Evolutionary conservation across 306 rosid species (phyloP).

Genomic region (Sechiopsis laciniata): DNA sequence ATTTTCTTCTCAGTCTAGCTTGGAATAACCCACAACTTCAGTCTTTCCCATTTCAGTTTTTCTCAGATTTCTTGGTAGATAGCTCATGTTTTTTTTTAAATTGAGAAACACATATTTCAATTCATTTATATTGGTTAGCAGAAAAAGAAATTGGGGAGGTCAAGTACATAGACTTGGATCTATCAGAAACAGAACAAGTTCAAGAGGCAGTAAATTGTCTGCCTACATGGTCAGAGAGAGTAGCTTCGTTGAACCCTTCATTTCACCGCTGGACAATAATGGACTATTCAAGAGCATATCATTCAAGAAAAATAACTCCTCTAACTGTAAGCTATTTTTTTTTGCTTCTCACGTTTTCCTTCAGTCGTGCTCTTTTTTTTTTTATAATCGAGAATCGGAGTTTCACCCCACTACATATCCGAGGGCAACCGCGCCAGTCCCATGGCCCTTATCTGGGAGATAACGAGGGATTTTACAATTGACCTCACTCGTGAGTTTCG

Average conservation of each 20-base stretch:
- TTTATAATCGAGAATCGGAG: too few relatives aligned
- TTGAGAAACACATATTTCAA: background rate
- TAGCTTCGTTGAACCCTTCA: constrained; percentile 23
- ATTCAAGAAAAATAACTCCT: constrained; percentile 58
- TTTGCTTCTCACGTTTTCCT: background rate
- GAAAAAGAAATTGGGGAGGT: constrained; percentile 51
- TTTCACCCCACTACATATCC: too few relatives aligned
- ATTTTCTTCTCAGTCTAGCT: background rate
- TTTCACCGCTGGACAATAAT: constrained; percentile 65
- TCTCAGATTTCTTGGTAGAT: constrained; percentile 6
- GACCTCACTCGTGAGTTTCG: too few relatives aligned
- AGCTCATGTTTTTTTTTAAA: background rate
- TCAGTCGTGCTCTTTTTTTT: background rate
- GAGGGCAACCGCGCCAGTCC: too few relatives aligned
- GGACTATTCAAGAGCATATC: constrained; percentile 70
- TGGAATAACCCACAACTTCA: background rate
- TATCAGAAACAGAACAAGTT: constrained; percentile 57
- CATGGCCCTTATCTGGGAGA: too few relatives aligned
- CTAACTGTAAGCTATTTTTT: constrained; percentile 38
- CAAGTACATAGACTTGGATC: constrained; percentile 40
- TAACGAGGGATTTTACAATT: too few relatives aligned
- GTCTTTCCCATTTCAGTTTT: background rate
- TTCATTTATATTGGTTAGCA: constrained; percentile 24
- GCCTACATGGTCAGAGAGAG: constrained; percentile 31
- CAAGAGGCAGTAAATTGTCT: constrained; percentile 52